Base-by-base conservation (phyloP, 2,329 filamentous ascomycete species). In the Apiospora aurea region DNA sequence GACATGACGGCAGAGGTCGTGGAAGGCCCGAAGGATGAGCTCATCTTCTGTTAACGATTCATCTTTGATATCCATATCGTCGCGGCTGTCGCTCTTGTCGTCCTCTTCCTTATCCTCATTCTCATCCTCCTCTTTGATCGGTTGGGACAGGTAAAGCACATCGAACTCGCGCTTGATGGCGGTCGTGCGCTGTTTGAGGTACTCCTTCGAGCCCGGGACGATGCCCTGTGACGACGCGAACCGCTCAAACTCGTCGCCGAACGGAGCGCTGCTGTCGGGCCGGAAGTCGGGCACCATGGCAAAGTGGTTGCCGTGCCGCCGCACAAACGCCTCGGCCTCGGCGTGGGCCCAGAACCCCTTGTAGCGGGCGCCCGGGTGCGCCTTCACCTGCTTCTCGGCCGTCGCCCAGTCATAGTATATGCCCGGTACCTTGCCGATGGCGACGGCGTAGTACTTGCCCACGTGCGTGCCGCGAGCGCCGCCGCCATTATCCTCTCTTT, bases 211-310 rank as follows among this genome's bases (percentile, higher is more conserved):
- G 2, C 74, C 72, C 4, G 71, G 71, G 0, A 38, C 64, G 3
- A 76, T 44, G 44, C 70, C 71, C n/a, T 79, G 78, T 14, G 77
- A 78, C 10, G 76, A 79, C 16, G 77, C 77, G 57, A 77, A 76
- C 11, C 78, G 77, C 5, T 49, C n/a, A 21, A 78, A 79, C 38
- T 79, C 77, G 11, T 78, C 74, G 2, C 78, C 77, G 38, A 79
- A 79, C 21, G 70, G 70, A 5, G 75, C 73, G 14, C 68, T 71
- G 41, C 67, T 67, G 43, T 77, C 51, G n/a, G 78, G 76, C 46
- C 70, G 43, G 26, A 78, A 79, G 69, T 75, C 49, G 1, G 74
- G 71, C 7, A 78, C 71, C 61, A 76, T 75, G 18, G 75, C 75
- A 70, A 79, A 78, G 46, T 75, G 53, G 53, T 61, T 61, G 53